These are phyloP conservation scores for Anastatica hierochuntica DNA, from an alignment of 345 rosid species.

Conservation along the genomic window DNA sequence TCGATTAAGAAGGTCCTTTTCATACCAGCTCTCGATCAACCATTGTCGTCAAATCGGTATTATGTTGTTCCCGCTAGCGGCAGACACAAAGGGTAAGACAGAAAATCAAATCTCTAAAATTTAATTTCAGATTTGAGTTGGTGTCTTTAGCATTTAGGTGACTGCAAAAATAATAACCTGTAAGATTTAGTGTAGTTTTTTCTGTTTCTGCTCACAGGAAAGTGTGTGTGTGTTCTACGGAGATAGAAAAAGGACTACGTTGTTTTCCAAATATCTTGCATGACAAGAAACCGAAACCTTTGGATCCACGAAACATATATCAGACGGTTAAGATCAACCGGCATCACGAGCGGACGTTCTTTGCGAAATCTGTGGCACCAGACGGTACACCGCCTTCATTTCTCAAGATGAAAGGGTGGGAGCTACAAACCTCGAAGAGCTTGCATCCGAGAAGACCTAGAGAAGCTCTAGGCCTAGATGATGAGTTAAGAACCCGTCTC, in stretches of 20 bases:
- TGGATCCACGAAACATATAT: slow-evolving; percentile 51
- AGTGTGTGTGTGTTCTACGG: slow-evolving; percentile 51
- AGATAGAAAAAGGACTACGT: slow-evolving; percentile 37
- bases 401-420: slow-evolving; percentile 63
- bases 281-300: slow-evolving; percentile 48
- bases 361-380: slow-evolving; percentile 40
- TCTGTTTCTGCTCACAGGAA: slow-evolving; percentile 27
- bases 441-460: slow-evolving; percentile 27
- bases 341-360: slow-evolving; percentile 33
- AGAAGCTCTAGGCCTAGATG: slow-evolving; percentile 65
- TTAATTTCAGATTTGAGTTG: not conserved
- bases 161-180: not conserved
- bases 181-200: not conserved
- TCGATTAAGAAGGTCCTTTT: slow-evolving; percentile 44
- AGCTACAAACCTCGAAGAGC: slow-evolving; percentile 28
- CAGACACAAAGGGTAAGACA: slow-evolving; percentile 48
- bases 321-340: slow-evolving; percentile 49
- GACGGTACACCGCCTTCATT: slow-evolving; percentile 51
- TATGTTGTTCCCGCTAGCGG: slow-evolving; percentile 53
- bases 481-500: slow-evolving; percentile 37
- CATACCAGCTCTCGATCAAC: slow-evolving; percentile 59
- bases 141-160: not conserved
- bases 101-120: not conserved
- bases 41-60: slow-evolving; percentile 49
- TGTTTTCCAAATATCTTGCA: slow-evolving; percentile 39